Percentiles rank a stretch among this genome's conserved stretches.
Conservation (phyloP, 768 basidiomycete species). For the Calocybe indica region DNA sequence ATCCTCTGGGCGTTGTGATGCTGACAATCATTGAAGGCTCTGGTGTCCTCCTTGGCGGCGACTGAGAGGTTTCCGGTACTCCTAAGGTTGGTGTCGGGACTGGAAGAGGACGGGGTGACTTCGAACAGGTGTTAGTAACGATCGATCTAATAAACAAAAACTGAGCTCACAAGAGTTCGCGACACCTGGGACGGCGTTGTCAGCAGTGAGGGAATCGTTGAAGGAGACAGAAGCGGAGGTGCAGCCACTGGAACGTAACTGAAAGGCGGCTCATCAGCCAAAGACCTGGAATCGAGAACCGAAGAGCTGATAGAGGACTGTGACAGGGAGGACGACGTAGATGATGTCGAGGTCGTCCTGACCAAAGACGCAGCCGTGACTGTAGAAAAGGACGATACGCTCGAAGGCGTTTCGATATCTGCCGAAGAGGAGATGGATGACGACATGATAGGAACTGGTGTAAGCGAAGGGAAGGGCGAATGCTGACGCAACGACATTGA, state of each 20-base stretch:
- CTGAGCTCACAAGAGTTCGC: slow-evolving; percentile 9
- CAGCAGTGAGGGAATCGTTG: slow-evolving; percentile 52
- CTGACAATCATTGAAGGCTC: slow-evolving; percentile 31
- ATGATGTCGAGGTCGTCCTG: slow-evolving; percentile 1
- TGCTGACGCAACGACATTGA: slow-evolving; percentile 20
- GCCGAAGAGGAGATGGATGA: slow-evolving; percentile 23
- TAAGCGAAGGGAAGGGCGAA: slow-evolving; percentile 31
- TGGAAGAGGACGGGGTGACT: slow-evolving; percentile 16
- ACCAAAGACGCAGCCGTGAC: not conserved
- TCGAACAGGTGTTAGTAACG: not conserved
- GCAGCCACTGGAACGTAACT: slow-evolving; percentile 27
- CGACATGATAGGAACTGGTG: slow-evolving; percentile 31
- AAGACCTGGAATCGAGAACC: slow-evolving; percentile 26
- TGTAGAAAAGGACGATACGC: slow-evolving; percentile 13
- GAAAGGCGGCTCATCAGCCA: slow-evolving; percentile 22
- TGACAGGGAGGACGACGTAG: slow-evolving; percentile 31
- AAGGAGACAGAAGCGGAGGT: no score
- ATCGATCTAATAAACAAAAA: not conserved
- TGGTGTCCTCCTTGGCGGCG: slow-evolving; percentile 29
- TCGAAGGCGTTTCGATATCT: slow-evolving; percentile 27
- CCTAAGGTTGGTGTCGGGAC: no score
- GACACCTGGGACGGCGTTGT: slow-evolving; percentile 29
- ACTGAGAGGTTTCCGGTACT: slow-evolving; percentile 5
- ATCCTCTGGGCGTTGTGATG: slow-evolving; percentile 35
- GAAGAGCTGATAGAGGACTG: slow-evolving; percentile 39